Evolutionary conservation across 2,329 filamentous ascomycete genomes (phyloP), one percentile per base, ranked within the genome.

Genomic region (Ascochyta koolunga): DNA sequence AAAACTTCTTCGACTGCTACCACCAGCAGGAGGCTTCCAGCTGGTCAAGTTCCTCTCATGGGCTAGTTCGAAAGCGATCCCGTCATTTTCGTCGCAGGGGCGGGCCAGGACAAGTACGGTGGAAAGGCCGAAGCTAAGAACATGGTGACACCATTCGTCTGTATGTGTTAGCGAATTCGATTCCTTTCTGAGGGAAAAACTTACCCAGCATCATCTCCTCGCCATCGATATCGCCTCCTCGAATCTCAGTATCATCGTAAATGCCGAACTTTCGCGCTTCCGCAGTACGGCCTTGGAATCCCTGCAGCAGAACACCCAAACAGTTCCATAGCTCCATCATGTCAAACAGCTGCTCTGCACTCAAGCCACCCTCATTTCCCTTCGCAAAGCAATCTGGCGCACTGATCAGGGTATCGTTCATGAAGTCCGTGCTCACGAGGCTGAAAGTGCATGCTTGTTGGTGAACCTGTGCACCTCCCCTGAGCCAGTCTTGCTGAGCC

Each of bases 311-410:
- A 5, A 82, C 79, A 18, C 79, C 78, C 35, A 88, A 67, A 62
- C 85, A 87, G 9, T 81, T 84, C 85, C 85, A 88, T 10, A 88
- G 77, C 62, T 88, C 86, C 33, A 79, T 84, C 78, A 88, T 86
- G 65, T 87, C 84, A 59, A 85, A 86, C 9, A 88, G 75, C 61
- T 88, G 79, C 48, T 79, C 77, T 4, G 81, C 77, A 7, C 77
- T 79, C 35, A 88, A 73, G 0, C 85, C 85, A 11, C 72, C 76
- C 13, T 66, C 67, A 60, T 88, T 88, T 2, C 85, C 84, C 46
- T 74, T 75, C 3, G 79, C 84, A 58, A 87, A 87, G n/a, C 79
- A 80, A 21, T 82, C 78, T 0, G 84, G 80, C 5, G 83, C 79
- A 51, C 82, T 80, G 36, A 85, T 78, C 15, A 86, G 69, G 6